phyloP scores from a whole-genome alignment of 805 yeast genomes.

The Metschnikowia baotianmanensis region DNA sequence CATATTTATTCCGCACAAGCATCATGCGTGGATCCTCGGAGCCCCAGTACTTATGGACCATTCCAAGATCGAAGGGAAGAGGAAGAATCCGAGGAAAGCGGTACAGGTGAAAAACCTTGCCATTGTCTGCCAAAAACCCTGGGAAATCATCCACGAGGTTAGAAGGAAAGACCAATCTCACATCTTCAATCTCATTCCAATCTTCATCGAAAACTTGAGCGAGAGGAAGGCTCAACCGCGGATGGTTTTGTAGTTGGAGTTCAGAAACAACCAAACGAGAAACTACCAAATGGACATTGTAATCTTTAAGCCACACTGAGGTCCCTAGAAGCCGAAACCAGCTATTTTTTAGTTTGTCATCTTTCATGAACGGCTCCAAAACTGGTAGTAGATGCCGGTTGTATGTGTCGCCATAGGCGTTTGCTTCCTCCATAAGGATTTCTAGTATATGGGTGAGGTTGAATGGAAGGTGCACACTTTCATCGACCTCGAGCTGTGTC shows the following conservation, averaged over 20 bases:
- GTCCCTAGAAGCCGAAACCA: constrained; percentile 24
- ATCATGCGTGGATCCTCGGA: constrained; percentile 52
- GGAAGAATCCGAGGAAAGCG: constrained; percentile 15
- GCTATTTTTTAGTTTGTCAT: constrained; percentile 2
- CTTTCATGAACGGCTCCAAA: constrained; percentile 6
- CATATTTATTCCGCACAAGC: constrained; percentile 29
- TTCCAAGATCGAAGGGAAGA: constrained; percentile 9
- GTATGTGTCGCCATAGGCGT: constrained; percentile 8
- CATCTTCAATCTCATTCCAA: constrained; percentile 23
- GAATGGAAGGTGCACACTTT: constrained; percentile 3
- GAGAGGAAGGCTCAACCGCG: constrained; percentile 16
- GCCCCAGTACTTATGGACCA: constrained; percentile 30
- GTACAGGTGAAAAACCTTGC: constrained; percentile 5
- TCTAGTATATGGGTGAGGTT: constrained; percentile 5
- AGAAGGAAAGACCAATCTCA: constrained; percentile 25
- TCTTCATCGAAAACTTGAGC: constrained; percentile 22
- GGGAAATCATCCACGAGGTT: constrained; percentile 5
- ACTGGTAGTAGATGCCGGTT: constrained; percentile 6
- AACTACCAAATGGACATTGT: constrained; percentile 20
- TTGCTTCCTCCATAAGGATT: constrained; percentile 8
- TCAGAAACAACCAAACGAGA: constrained; percentile 19
- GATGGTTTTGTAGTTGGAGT: constrained; percentile 13
- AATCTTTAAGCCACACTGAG: constrained; percentile 23
- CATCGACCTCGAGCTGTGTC: constrained; percentile 1
- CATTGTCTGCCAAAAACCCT: constrained; percentile 4